Evolutionary conservation across 805 yeast species (phyloP).

Genomic region (Saturnispora bothae): DNA sequence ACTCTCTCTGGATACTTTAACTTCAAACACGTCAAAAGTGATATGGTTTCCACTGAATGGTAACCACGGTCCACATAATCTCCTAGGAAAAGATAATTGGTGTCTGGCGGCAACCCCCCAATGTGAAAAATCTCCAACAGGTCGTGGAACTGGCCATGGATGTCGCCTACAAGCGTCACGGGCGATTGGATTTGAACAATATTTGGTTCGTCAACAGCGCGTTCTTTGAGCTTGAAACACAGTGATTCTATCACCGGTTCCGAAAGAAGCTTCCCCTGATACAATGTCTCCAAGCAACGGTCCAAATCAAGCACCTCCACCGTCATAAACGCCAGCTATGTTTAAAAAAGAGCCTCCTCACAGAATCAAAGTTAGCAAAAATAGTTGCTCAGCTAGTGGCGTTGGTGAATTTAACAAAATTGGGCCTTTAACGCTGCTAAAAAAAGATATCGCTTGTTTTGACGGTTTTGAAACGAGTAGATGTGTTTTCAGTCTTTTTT

Average conservation of each 20-base stretch:
- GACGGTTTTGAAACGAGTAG: too few species aligned
- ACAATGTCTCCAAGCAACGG: conserved; percentile 56
- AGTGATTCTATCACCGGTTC: conserved; percentile 60
- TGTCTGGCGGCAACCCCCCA: conserved; percentile 88
- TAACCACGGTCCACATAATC: conserved; percentile 96
- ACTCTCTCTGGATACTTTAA: conserved; percentile 82
- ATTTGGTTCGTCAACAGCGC: conserved; percentile 70
- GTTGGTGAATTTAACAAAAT: too few species aligned
- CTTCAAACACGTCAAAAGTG: conserved; percentile 70
- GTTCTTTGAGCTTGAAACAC: conserved; percentile 75
- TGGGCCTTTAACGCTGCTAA: too few species aligned
- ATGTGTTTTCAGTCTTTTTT: too few species aligned
- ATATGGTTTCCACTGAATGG: conserved; percentile 87
- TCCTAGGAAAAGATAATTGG: conserved; percentile 86
- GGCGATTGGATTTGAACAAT: conserved; percentile 80
- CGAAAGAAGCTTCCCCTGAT: conserved; percentile 55
- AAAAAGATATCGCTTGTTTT: too few species aligned
- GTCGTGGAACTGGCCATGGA: conserved; percentile 96
- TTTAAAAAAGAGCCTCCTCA: too few species aligned
- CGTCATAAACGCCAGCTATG: conserved; percentile 3
- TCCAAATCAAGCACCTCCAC: conserved; percentile 43
- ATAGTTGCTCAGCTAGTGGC: too few species aligned
- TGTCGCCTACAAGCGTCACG: conserved; percentile 93
- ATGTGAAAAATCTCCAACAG: conserved; percentile 83
- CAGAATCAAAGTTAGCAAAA: too few species aligned